Evolutionary conservation across 257 asterid species (phyloP).

Genomic region (Gentiana straminea): DNA sequence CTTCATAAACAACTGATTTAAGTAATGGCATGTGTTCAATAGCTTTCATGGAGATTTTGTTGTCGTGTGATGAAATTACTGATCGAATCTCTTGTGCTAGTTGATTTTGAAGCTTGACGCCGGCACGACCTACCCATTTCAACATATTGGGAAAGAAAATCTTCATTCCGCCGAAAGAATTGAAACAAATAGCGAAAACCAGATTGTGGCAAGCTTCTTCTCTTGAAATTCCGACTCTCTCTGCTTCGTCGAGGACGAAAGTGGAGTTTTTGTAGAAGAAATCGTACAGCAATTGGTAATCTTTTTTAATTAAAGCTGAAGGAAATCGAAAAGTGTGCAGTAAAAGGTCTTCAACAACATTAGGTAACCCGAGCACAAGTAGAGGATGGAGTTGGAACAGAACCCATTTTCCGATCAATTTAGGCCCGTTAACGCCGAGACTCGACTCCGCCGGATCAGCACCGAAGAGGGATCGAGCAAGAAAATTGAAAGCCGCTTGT

Average conservation of each 20-base stretch:
- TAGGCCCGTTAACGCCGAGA: constrained; percentile 69
- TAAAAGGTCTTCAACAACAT: constrained; percentile 41
- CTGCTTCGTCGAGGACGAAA: constrained; percentile 55
- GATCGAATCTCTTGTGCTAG: constrained; percentile 63
- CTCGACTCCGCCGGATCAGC: constrained; percentile 40
- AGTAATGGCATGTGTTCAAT: constrained; percentile 66
- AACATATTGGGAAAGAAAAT: constrained; percentile 62
- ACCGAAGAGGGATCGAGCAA: constrained; percentile 47
- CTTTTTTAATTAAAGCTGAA: constrained; percentile 44
- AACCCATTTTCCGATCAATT: constrained; percentile 51
- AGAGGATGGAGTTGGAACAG: constrained; percentile 64
- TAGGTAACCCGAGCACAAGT: constrained; percentile 29
- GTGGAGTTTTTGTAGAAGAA: constrained; percentile 47
- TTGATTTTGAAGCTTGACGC: constrained; percentile 41
- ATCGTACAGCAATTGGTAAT: constrained; percentile 46
- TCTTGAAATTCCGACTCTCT: constrained; percentile 36
- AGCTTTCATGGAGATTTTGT: constrained; percentile 43
- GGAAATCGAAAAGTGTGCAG: constrained; percentile 56
- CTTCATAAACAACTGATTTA: constrained; percentile 75
- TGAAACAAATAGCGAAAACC: constrained; percentile 67
- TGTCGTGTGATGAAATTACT: constrained; percentile 34
- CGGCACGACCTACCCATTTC: constrained; percentile 76
- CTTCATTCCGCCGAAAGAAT: constrained; percentile 79
- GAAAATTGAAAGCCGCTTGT: constrained; percentile 65
- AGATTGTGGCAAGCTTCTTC: constrained; percentile 84